Conservation (phyloP, 1,284 basidiomycete species). For the Athelia sp. region DNA sequence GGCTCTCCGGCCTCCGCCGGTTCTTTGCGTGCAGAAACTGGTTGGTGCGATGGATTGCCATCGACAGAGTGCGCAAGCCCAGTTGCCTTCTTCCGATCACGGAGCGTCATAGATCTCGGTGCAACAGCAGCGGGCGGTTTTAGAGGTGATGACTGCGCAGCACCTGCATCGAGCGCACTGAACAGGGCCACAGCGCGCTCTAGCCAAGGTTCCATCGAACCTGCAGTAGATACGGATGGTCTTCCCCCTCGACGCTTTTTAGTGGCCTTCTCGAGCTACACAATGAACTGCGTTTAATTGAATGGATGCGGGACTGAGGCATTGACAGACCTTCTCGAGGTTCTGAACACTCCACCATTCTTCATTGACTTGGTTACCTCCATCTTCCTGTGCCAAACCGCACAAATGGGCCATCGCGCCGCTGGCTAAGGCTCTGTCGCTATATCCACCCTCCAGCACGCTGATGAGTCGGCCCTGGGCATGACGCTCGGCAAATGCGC, state of each 20-base stretch:
- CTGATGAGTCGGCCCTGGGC: conserved; percentile 76
- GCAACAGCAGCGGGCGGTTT: conserved; percentile 16
- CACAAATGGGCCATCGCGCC: conserved; percentile 77
- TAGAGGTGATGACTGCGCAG: conserved; percentile 17
- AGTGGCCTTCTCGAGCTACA: conserved; percentile 65
- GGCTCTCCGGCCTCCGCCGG: too few relatives aligned
- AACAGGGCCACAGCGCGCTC: conserved; percentile 42
- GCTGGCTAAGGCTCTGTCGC: conserved; percentile 81
- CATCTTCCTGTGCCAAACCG: conserved; percentile 51
- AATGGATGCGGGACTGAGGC: conserved; percentile 2
- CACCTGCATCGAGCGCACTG: conserved; percentile 30
- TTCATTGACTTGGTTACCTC: conserved; percentile 32
- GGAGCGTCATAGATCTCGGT: conserved; percentile 46
- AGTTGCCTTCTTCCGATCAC: conserved; percentile 46
- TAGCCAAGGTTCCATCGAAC: conserved; percentile 47
- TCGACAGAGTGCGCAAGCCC: conserved; percentile 1
- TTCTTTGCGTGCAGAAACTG: too few relatives aligned
- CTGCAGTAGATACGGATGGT: conserved; percentile 29
- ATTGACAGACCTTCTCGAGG: conserved; percentile 47
- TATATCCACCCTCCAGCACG: conserved; percentile 94
- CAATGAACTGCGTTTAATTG: background rate
- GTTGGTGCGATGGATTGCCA: background rate
- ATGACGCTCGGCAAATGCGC: conserved; percentile 60
- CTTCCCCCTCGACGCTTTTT: conserved; percentile 46
- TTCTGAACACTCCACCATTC: conserved; percentile 72